Base-by-base conservation (phyloP, 176 grass and related monocot genomes). In the Pontederia paniculata region DNA sequence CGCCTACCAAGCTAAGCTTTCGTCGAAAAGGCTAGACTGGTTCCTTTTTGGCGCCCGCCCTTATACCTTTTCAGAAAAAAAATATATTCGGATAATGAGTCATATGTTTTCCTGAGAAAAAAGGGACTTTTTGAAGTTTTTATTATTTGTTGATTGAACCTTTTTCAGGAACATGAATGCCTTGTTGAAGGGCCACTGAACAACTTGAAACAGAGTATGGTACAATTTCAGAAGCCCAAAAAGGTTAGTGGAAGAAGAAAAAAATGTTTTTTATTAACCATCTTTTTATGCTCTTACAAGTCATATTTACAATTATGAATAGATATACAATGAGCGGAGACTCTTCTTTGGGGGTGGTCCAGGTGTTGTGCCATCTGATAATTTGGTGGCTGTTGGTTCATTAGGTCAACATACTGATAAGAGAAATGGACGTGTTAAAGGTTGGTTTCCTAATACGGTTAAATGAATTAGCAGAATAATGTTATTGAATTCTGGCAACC, bases 141-240 rank as follows among this genome's bases (percentile, higher is more conserved):
- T 1, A 31, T 31, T 31, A 31, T 31, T 31, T 31, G 25, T 58
- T 70, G 23, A 42, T 72, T 58, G 12, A 20, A 44, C 73, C 51
- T 20, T 73, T 54, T 77, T 25, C 79, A 99, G 94, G 94, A 99
- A 62, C 94, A 99, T 23, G 94, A 99, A 22, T 99, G 94, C 60
- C 80, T 99, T 64, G 94, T 99, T 14, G 94, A 99, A 85, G 94
- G 94, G 54, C 94, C 94, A 18, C 65, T 99, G 60, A 99, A 82
- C 70, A 99, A 99, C 66, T 75, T 99, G 74, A 99, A 99, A 62
- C 94, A 99, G 81, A 99, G 94, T 80, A 99, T 99, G 94, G 87
- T 99, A 55, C 94, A 99, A 75, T 99, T 99, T 88, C 94, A 99
- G 68, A 99, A 99, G 60, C 94, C 94, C 0, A 99, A 93, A 88